Base-by-base conservation (phyloP, 768 basidiomycete species). In the Lactarius psammicola region DNA sequence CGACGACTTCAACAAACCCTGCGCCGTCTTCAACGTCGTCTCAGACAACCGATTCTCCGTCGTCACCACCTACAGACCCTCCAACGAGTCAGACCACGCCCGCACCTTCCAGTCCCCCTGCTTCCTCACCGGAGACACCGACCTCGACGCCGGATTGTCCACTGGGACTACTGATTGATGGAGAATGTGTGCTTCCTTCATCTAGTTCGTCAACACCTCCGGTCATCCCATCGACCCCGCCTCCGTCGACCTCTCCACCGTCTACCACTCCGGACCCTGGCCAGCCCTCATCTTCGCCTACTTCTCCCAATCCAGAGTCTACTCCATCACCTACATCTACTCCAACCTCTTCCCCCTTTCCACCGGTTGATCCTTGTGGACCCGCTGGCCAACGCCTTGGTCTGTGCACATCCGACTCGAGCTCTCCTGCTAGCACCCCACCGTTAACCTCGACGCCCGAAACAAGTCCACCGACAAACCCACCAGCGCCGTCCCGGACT, bases 371-470 rank as follows among this genome's bases (percentile, higher is more conserved):
- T 54, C 46, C 34, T 13, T 63, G 65, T 26, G 59, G 59, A 23
- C 74, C 73, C 18, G 67, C 74, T 36, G 68, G 70, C 10, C 65
- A 28, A 38, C 61, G 68, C 38, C 72, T 72, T 42, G 75, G 56
- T 33, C 59, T 62, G 10, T 64, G 71, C 8, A 57, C 71, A 17
- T 51, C 68, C 28, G 31, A 15, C 26, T 28, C 59, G 23, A n/a
- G 31, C 26, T 58, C 70, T 15, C 44, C 53, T 33, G 20, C 49
- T 23, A 62, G 55, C 30, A 28, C 59, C 23, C 5, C 18, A 15
- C 26, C 23, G 7, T 20, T 11, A 40, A 28, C 3, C 28, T 23
- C 34, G 8, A 49, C 63, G 13, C 13, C 49, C 4, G 23, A 13
- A 51, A 26, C 13, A 26, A 26, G 2, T 26, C 49, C 49, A 26